These are phyloP conservation scores for Scopulariopsis brevicaulis DNA, from an alignment of 2,329 filamentous ascomycete genomes.

Conservation along the genomic window DNA sequence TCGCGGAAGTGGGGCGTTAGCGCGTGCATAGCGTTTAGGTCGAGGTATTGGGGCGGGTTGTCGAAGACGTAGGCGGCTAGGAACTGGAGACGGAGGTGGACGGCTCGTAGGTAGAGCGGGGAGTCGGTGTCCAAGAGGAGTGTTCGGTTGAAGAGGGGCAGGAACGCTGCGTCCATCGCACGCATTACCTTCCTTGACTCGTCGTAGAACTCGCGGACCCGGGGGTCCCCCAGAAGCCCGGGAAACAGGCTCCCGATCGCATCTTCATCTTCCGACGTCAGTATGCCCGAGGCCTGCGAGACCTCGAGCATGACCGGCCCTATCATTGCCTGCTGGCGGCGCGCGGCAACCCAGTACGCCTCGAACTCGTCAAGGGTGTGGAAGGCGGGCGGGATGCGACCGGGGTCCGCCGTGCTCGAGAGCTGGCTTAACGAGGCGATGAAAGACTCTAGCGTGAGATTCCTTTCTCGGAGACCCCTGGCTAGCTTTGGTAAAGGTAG, in stretches of 20 bases:
- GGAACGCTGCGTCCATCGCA: constrained; percentile 16
- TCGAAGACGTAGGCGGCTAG: constrained; percentile 16
- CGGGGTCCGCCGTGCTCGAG: constrained; percentile 1
- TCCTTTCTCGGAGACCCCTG: constrained; percentile 9
- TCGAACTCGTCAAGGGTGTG: constrained; percentile 14
- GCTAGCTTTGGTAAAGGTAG: constrained; percentile 13
- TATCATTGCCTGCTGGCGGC: constrained; percentile 8
- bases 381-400: constrained; percentile 11
- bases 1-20: constrained; percentile 18
- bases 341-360: constrained; percentile 9
- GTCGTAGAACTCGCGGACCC: constrained; percentile 9
- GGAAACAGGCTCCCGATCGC: constrained; percentile 7
- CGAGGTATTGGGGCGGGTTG: constrained; percentile 13
- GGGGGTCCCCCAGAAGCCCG: constrained; percentile 9
- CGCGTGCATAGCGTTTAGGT: constrained; percentile 9
- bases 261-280: constrained; percentile 6
- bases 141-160: constrained; percentile 18
- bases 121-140: constrained; percentile 14
- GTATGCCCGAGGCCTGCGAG: constrained; percentile 7
- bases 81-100: constrained; percentile 19
- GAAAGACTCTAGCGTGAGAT: constrained; percentile 15
- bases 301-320: constrained; percentile 10
- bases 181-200: constrained; percentile 3
- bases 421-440: constrained; percentile 13
- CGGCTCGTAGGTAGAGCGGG: constrained; percentile 15